Conservation (phyloP, 176 grass and related monocot genomes). For the Rhynchospora tenuis region DNA sequence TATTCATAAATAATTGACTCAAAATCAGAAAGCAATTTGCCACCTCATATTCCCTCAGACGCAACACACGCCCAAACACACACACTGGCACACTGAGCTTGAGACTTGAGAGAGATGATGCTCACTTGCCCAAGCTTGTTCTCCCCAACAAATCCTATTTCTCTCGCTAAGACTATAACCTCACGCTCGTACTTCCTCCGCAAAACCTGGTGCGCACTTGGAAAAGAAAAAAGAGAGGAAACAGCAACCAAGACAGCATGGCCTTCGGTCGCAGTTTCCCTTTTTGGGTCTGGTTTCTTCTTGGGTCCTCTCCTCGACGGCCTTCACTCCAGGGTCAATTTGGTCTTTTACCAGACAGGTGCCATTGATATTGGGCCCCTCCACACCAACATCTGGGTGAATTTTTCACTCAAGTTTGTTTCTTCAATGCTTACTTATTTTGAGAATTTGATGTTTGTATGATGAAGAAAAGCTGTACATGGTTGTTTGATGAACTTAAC, state of each 20-base stretch:
- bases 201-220: background rate
- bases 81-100: background rate
- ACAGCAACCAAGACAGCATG: slow-evolving; percentile 22
- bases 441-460: background rate
- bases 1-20: no score
- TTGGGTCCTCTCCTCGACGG: slow-evolving; percentile 78
- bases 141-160: background rate
- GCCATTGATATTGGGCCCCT: slow-evolving; percentile 68
- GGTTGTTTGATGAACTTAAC: background rate
- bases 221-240: background rate
- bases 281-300: slow-evolving; percentile 65
- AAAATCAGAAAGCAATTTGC: no score
- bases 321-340: slow-evolving; percentile 77
- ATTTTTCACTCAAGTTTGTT: background rate
- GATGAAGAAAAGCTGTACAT: slow-evolving; percentile 8
- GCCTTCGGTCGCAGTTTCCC: slow-evolving; percentile 44
- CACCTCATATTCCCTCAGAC: no score
- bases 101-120: background rate
- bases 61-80: no score
- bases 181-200: background rate
- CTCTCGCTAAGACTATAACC: slow-evolving; percentile 8
- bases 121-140: background rate
- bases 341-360: slow-evolving; percentile 53
- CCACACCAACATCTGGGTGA: slow-evolving; percentile 64
- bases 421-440: background rate